A percentile compares a stretch with the other conserved stretches of the same genome.
Evolutionary conservation across 2,329 filamentous ascomycete species (phyloP).

Genomic region (Rhinocladiella mackenziei): DNA sequence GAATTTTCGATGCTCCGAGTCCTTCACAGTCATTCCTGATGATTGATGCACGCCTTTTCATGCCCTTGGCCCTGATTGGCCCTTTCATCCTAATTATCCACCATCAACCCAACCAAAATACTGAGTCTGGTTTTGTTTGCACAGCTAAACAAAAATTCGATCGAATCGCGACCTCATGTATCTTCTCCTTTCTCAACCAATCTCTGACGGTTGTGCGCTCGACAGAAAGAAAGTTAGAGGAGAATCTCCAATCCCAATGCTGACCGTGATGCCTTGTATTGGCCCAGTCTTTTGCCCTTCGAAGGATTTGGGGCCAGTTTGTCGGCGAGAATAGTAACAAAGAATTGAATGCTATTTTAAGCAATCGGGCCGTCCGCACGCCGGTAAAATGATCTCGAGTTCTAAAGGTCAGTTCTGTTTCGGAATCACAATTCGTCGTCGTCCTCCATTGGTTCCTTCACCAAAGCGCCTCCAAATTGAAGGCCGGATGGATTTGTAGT

Average conservation of each 20-base stretch:
- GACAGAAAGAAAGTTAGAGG: not conserved
- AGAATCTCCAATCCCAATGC: not conserved
- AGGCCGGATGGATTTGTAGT: constrained; percentile 26
- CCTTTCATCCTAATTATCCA: not conserved
- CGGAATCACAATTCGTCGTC: constrained; percentile 28
- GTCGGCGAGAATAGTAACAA: no score
- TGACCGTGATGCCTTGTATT: not conserved
- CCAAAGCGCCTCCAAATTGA: constrained; percentile 27
- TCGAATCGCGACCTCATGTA: not conserved
- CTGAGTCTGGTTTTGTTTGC: not conserved
- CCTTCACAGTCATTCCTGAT: not conserved
- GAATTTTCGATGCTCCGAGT: no score
- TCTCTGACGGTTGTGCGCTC: no score
- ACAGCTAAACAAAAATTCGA: not conserved
- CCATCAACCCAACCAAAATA: not conserved
- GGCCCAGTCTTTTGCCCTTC: not conserved
- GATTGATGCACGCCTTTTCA: no score
- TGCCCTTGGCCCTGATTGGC: no score
- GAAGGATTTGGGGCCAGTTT: no score
- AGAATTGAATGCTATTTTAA: no score
- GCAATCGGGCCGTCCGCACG: not conserved
- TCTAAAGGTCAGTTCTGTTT: not conserved
- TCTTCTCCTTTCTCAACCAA: no score
- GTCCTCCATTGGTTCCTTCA: constrained; percentile 23
- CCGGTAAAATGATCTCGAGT: not conserved